Evolutionary conservation across 2,329 filamentous ascomycete genomes (phyloP).

Genomic region (Fonsecaea erecta): DNA sequence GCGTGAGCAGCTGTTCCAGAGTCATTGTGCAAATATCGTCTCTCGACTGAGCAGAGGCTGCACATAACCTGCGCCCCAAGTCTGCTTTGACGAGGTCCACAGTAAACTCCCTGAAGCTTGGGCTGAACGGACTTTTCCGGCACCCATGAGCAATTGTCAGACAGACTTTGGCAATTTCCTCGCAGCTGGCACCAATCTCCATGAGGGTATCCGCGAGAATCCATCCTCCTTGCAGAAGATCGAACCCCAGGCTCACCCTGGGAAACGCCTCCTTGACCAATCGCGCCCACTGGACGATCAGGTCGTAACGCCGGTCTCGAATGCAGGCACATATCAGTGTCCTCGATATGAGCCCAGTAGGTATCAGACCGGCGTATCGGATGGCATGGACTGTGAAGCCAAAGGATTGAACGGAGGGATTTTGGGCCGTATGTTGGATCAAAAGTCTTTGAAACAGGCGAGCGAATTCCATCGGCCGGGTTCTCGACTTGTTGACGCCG

Average conservation of each 20-base stretch:
- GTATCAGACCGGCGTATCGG: conserved; percentile 30
- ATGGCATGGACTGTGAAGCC: conserved; percentile 29
- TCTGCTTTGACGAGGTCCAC: conserved; percentile 25
- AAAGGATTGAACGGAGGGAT: conserved; percentile 21
- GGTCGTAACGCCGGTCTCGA: conserved; percentile 28
- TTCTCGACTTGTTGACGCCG: conserved; percentile 40
- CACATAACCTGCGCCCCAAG: conserved; percentile 15
- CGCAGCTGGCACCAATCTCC: conserved; percentile 29
- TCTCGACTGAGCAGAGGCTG: conserved; percentile 7
- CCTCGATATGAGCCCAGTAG: conserved; percentile 24
- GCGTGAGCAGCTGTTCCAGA: conserved; percentile 17
- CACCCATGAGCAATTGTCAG: conserved; percentile 26
- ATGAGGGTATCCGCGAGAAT: conserved; percentile 24
- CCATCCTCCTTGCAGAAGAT: conserved; percentile 11
- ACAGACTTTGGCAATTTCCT: conserved; percentile 27
- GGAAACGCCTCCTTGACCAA: conserved; percentile 27
- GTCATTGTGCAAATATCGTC: conserved; percentile 15
- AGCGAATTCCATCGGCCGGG: conserved; percentile 27
- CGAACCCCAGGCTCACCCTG: conserved; percentile 20
- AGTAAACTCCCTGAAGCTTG: conserved; percentile 21
- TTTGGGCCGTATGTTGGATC: conserved; percentile 13
- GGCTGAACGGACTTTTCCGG: conserved; percentile 28
- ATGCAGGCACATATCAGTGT: conserved; percentile 30
- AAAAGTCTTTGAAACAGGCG: conserved; percentile 28
- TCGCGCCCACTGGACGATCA: conserved; percentile 28